Conservation (phyloP, 2,329 filamentous ascomycete genomes). For the Ambrosiella xylebori region DNA sequence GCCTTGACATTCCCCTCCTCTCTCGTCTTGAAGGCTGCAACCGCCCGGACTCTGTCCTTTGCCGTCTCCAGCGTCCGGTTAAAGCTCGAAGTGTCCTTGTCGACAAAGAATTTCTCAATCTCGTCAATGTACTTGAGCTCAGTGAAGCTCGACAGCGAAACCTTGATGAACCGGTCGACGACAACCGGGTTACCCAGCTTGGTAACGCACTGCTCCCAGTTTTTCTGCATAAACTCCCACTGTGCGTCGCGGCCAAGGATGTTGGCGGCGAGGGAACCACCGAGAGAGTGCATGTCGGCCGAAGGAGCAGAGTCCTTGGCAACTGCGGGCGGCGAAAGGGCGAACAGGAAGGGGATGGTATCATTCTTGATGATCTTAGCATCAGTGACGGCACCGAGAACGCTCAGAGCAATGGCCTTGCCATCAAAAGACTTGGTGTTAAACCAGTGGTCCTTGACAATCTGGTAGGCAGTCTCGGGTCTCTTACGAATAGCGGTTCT, state of each 20-base stretch:
- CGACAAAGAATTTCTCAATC: constrained; percentile 68
- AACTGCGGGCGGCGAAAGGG: constrained; percentile 33
- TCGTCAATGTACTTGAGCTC: constrained; percentile 53
- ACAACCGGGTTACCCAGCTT: constrained; percentile 73
- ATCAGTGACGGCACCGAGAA: constrained; percentile 59
- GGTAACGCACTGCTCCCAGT: constrained; percentile 59
- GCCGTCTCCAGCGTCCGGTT: constrained; percentile 74
- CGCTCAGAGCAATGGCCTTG: constrained; percentile 66
- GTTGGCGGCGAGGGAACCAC: constrained; percentile 56
- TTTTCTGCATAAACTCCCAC: constrained; percentile 71
- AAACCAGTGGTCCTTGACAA: constrained; percentile 71
- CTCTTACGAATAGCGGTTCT: constrained; percentile 55
- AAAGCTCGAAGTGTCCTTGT: constrained; percentile 72
- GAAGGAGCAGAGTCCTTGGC: constrained; percentile 51
- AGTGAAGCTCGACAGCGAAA: constrained; percentile 63
- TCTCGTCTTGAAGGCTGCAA: constrained; percentile 65
- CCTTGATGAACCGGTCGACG: constrained; percentile 71
- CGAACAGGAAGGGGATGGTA: constrained; percentile 65
- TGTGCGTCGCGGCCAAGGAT: constrained; percentile 52
- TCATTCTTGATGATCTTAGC: constrained; percentile 45
- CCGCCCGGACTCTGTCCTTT: constrained; percentile 67
- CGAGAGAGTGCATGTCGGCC: constrained; percentile 75
- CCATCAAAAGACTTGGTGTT: constrained; percentile 74
- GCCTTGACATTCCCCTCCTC: constrained; percentile 57
- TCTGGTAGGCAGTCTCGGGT: constrained; percentile 50